A percentile compares a stretch with the other conserved stretches of the same genome.
These are phyloP conservation scores for Termitomyces titanicus DNA, from an alignment of 768 basidiomycete genomes.

Conservation along the genomic window DNA sequence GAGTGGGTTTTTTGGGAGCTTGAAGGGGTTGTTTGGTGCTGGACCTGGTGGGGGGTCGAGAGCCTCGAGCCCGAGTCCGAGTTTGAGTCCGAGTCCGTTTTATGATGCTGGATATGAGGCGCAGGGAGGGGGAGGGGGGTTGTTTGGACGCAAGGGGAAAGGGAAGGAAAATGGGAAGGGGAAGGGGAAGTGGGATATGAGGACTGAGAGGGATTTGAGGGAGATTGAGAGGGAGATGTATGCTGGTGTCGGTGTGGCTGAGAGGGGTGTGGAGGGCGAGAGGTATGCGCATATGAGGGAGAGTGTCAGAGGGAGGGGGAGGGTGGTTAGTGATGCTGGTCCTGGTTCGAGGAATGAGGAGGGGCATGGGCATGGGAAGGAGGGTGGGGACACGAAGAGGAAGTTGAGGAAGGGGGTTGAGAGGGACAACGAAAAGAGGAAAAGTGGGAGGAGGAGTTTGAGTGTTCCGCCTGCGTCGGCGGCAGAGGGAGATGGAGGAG, in stretches of 20 bases:
- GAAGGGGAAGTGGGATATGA: conserved; percentile 23
- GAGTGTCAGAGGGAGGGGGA: conserved; percentile 7
- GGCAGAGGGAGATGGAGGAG: not conserved
- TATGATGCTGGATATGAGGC: not conserved
- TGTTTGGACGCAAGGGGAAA: conserved; percentile 3
- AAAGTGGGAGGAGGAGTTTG: not conserved
- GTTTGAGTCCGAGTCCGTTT: not conserved
- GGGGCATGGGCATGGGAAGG: not conserved
- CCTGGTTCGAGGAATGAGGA: no score
- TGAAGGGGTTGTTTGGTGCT: conserved; percentile 39
- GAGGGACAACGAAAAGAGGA: not conserved
- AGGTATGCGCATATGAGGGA: conserved; percentile 3
- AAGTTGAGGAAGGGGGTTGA: conserved; percentile 1
- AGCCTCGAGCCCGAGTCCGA: not conserved
- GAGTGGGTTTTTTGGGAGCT: conserved; percentile 38
- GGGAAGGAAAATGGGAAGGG: conserved; percentile 3
- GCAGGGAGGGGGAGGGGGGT: not conserved
- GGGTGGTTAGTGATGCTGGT: conserved; percentile 21
- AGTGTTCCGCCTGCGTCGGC: not conserved
- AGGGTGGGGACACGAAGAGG: not conserved
- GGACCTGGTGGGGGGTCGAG: not conserved
- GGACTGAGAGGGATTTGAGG: conserved; percentile 22
- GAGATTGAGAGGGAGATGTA: conserved; percentile 8
- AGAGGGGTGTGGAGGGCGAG: not conserved
- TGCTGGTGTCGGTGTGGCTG: not conserved